Base-by-base conservation (phyloP, 495 filamentous ascomycete species). In the Lindgomyces ingoldianus region DNA sequence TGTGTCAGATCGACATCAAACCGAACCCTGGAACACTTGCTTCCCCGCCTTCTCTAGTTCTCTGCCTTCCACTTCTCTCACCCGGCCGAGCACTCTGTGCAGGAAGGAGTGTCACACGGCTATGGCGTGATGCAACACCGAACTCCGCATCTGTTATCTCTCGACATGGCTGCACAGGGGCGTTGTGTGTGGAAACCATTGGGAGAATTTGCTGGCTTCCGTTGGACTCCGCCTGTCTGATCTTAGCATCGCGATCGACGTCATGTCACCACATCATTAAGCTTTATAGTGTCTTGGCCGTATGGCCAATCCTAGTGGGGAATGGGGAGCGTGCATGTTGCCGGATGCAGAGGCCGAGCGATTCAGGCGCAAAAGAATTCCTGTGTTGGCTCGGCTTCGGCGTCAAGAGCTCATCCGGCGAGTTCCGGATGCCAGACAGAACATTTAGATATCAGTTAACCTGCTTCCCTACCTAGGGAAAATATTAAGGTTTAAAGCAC, bases 271-370 rank as follows among this genome's bases (percentile, higher is more conserved):
- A 56, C 30, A 33, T 57, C 60, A 57, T 50, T 26, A 64, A 56
- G 51, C 52, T 57, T 62, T 42, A 18, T 56, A 56, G 60, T 42
- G 60, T 3, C 60, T 64, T 50, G 60, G 60, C 60, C 25, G 16
- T 39, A 49, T n/a, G 12, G 4, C 16, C 41, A 22, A 21, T 26
- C 47, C 48, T 21, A 16, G 42, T 22, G 11, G 57, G n/a, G 14
- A 39, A 39, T 39, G n/a, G n/a, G 33, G 6, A 39, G 33, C 33
- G 14, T 39, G 6, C 33, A 39, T 14, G 6, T 6, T 14, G 33
- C 14, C 33, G 33, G 33, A 39, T 39, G 14, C 6, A 6, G 6
- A 14, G 14, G 33, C 33, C 33, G 33, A 39, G 33, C 33, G 14
- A 39, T 6, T 14, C 33, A 39, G 14, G 33, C 14, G 6, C 6